phyloP scores from a whole-genome alignment of 2,329 filamentous ascomycete genomes.

The Cladosporium sp. region DNA sequence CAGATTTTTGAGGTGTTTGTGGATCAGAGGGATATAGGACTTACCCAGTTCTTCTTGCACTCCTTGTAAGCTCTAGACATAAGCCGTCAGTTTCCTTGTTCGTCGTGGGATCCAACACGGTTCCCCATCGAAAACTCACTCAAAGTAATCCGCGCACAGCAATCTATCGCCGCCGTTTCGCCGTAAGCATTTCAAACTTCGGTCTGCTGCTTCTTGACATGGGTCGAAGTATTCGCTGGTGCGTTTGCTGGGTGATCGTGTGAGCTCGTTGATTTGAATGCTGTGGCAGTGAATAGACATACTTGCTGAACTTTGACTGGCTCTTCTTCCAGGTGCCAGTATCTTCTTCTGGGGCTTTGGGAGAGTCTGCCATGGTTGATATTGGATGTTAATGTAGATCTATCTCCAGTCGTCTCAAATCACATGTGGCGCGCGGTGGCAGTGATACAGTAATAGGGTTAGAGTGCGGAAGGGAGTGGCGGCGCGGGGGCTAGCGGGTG shows the following conservation, averaged over 20 bases:
- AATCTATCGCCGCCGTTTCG: constrained; percentile 81
- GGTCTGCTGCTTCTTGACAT: constrained; percentile 86
- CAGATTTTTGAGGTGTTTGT: too few relatives aligned
- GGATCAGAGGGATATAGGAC: constrained; percentile 37
- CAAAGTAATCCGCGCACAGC: constrained; percentile 96
- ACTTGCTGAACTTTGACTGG: constrained; percentile 16
- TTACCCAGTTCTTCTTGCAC: constrained; percentile 93
- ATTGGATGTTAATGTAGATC: background rate
- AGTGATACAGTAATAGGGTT: background rate
- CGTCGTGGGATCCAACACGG: background rate
- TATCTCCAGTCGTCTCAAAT: background rate
- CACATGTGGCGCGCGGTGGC: background rate
- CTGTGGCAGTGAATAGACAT: background rate
- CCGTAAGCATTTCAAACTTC: constrained; percentile 83
- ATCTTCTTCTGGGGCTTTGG: constrained; percentile 2
- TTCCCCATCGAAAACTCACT: constrained; percentile 60
- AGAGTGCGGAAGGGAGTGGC: background rate
- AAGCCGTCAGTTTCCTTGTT: background rate
- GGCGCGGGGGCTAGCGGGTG: background rate
- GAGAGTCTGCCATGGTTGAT: background rate
- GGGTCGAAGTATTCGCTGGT: constrained; percentile 92
- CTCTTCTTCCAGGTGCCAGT: constrained; percentile 15
- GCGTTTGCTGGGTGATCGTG: constrained; percentile 64
- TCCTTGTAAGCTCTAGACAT: constrained; percentile 73
- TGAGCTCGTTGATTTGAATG: background rate